Base-by-base conservation (phyloP, 2,329 filamentous ascomycete species). In the Calonectria honghensis region DNA sequence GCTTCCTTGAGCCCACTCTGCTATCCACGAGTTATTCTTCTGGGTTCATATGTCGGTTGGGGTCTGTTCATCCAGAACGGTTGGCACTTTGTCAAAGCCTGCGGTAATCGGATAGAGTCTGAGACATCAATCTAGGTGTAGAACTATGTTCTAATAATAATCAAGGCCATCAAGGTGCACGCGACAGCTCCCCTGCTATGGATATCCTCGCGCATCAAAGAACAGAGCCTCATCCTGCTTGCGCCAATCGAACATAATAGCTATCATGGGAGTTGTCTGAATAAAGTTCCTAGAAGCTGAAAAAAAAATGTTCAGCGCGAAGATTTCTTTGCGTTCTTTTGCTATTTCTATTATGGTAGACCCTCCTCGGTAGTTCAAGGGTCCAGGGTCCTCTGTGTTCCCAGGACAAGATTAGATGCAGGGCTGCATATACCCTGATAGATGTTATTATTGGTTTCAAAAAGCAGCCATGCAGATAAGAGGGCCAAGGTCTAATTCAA, bases 101-200 rank as follows among this genome's bases (percentile, higher is more conserved):
- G 9, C 3, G 27, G 6, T 59, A 18, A 13, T n/a, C n/a, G 27
- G 24, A 41, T 9, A 45, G 14, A 20, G 24, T 16, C 35, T 31
- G 24, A 63, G 57, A 20, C 24, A 31, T 24, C 57, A 41, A 63
- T 29, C 7, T 31, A 16, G 41, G 13, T 11, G 3, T 18, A 50
- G 11, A 24, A 31, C 13, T 9, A 24, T 31, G 39, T 18, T 64
- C 13, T 32, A 18, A 11, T 50, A 50, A 50, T 35, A 18, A 24
- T 65, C 27, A n/a, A 32, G 20, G 16, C 61, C 50, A 64, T 61
- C 68, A 41, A 41, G 29, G 48, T 35, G 20, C 18, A n/a, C 31
- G 59, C 59, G 18, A 31, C 9, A 39, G 57, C 32, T 61, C 35
- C 32, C n/a, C 20, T 37, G 2, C 29, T 24, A 37, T 18, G n/a